Base-by-base conservation (phyloP, 129 eudicot genomes). In the Chrysanthemum makinoi region DNA sequence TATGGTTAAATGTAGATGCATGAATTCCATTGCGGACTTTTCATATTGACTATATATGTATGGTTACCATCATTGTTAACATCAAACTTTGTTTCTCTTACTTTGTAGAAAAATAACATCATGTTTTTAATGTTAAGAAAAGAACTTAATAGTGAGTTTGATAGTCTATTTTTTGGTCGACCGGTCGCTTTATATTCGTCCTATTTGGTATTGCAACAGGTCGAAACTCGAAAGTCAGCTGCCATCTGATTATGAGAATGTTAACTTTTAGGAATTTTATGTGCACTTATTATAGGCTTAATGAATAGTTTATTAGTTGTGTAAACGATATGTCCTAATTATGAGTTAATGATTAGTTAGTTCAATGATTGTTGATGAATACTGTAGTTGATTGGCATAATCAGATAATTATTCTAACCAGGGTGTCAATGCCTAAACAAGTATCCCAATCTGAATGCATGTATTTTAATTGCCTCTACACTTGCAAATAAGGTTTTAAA, bases 301-400 rank as follows among this genome's bases (percentile, higher is more conserved):
- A 14, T 51, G 10, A 50, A 51, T 17, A 62, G 63, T 49, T 49
- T 72, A 26, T 8, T 13, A n/a, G 22, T 63, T 50, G 57, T 60
- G 76, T 52, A 60, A 57, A 60, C 60, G 58, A 74, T 53, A 5
- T 13, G 15, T 65, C 35, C 35, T 51, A 35, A 53, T 57, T 53
- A 43, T 58, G 12, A 18, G 75, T 39, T 57, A 43, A 72, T 51
- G 61, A 51, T 68, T 51, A 28, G 33, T 62, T 48, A 62, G 69
- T 26, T 48, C 68, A 50, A 61, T 50, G 62, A 72, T 72, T 61
- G 55, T 50, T 68, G 7, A 55, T 54, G 74, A 69, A 19, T 30
- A 63, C n/a, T 35, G 49, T 30, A 39, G 66, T 19, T 57, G 11
- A 8, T 57, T 43, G 24, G 22, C 44, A 19, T 12, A 33, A 24